Conservation (phyloP, 495 filamentous ascomycete genomes). For the Penicillium odoratum region DNA sequence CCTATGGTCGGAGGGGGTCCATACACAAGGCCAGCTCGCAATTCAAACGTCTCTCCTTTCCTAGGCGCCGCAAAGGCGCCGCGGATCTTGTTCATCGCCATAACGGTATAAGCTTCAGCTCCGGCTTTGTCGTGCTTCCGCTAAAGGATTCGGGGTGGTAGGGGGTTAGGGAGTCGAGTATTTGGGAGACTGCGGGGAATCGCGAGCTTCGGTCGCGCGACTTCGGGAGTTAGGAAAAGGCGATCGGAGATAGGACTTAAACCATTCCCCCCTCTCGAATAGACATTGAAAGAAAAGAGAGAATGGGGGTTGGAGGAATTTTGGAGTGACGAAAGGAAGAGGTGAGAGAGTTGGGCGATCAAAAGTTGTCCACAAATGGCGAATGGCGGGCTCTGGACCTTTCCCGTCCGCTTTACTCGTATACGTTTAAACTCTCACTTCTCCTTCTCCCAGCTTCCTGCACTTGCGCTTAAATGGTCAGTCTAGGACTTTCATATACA, state of each 20-base stretch:
- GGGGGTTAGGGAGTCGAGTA: constrained; percentile 23
- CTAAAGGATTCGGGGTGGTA: constrained; percentile 25
- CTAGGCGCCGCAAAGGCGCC: constrained; percentile 88
- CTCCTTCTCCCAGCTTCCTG: constrained; percentile 1
- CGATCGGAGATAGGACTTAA: constrained; percentile 14
- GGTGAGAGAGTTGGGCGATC: constrained; percentile 32
- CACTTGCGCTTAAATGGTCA: constrained; percentile 19
- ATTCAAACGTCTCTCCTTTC: constrained; percentile 98
- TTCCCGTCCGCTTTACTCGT: constrained; percentile 24
- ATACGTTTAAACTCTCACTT: neutral
- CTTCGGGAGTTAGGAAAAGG: constrained; percentile 14
- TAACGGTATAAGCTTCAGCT: constrained; percentile 48
- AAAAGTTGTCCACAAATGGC: constrained; percentile 47
- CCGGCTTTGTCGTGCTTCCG: constrained; percentile 52
- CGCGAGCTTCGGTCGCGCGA: constrained; percentile 37
- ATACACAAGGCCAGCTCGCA: constrained; percentile 90
- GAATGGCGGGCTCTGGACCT: constrained; percentile 36
- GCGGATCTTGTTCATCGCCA: constrained; percentile 95
- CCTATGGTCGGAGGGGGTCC: constrained; percentile 26
- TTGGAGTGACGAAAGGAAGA: constrained; percentile 9
- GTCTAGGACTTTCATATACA: neutral
- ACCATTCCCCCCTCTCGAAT: constrained; percentile 19
- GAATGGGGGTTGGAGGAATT: constrained; percentile 7
- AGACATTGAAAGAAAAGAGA: constrained; percentile 6
- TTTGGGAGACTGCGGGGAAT: constrained; percentile 44